phyloP scores from a whole-genome alignment of 345 rosid species.

The Pugionium dolabratum region DNA sequence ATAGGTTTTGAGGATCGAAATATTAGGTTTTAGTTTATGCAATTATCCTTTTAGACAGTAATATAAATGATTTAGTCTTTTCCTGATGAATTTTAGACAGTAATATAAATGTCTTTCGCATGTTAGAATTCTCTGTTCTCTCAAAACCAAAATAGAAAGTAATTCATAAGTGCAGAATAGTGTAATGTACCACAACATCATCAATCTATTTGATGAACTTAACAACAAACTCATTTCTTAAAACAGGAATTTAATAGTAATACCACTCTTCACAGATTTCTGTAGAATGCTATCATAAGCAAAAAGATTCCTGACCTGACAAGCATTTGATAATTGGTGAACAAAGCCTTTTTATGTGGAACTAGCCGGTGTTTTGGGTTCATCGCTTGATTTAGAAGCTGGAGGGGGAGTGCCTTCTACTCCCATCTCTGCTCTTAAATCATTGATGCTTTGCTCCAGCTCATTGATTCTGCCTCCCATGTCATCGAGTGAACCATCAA shows the following conservation, averaged over 20 bases:
- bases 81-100: too few species aligned
- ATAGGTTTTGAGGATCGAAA: too few species aligned
- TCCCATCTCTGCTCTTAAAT: slow-evolving; percentile 62
- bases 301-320: neutral
- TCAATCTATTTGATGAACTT: slow-evolving; percentile 29
- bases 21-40: too few species aligned
- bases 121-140: too few species aligned
- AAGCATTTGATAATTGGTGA: too few species aligned
- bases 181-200: slow-evolving; percentile 25
- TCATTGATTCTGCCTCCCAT: slow-evolving; percentile 73
- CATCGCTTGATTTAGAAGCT: slow-evolving; percentile 51
- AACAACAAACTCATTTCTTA: slow-evolving; percentile 29
- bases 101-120: too few species aligned
- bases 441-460: slow-evolving; percentile 69
- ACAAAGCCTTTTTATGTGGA: slow-evolving; percentile 27
- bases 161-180: slow-evolving; percentile 10
- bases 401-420: slow-evolving; percentile 64
- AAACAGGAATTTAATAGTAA: slow-evolving; percentile 17
- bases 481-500: slow-evolving; percentile 68
- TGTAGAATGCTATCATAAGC: slow-evolving; percentile 18
- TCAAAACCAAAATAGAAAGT: neutral
- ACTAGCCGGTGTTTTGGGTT: slow-evolving; percentile 51
- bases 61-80: too few species aligned
- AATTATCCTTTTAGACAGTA: too few species aligned
- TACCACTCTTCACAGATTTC: slow-evolving; percentile 20